A percentile compares a stretch with the other conserved stretches of the same genome.
These are phyloP conservation scores for Diaporthe sp. DNA, from an alignment of 2,329 filamentous ascomycete species.

Conservation along the genomic window DNA sequence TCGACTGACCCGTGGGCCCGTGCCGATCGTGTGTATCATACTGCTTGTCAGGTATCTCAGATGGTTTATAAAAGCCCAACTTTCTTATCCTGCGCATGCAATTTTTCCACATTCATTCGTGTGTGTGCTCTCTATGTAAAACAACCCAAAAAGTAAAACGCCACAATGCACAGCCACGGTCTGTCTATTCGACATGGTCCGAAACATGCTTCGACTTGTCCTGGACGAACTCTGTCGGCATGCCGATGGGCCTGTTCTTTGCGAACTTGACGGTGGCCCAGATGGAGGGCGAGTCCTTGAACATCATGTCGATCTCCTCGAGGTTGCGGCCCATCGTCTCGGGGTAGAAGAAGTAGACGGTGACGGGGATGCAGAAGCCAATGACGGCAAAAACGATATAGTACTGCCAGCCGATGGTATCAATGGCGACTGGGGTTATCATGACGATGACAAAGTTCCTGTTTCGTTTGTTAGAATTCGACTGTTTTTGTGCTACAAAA, in stretches of 20 bases:
- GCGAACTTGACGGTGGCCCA: conserved; percentile 55
- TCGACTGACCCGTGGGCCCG: conserved; percentile 12
- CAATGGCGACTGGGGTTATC: conserved; percentile 62
- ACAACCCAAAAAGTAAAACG: background rate
- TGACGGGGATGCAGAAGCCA: conserved; percentile 59
- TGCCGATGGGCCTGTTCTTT: conserved; percentile 49
- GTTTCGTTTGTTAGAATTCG: background rate
- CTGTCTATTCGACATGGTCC: conserved; percentile 32
- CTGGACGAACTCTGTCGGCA: conserved; percentile 41
- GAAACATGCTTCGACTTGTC: conserved; percentile 36
- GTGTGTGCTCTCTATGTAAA: conserved; percentile 1
- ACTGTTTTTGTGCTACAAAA: background rate
- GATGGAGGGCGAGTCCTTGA: conserved; percentile 56
- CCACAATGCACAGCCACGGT: background rate
- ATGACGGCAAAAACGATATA: conserved; percentile 66
- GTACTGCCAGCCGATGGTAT: conserved; percentile 65
- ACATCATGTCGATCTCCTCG: conserved; percentile 61
- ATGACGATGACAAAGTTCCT: conserved; percentile 62
- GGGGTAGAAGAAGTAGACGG: conserved; percentile 61
- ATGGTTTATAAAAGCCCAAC: conserved; percentile 8
- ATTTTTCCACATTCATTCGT: conserved; percentile 16
- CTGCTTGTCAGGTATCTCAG: conserved; percentile 14
- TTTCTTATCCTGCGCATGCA: conserved; percentile 8
- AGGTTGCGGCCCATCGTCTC: conserved; percentile 66
- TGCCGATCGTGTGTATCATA: conserved; percentile 19